These are phyloP conservation scores for Diaporthe sp. DNA, from an alignment of 2,329 filamentous ascomycete species.

Conservation along the genomic window DNA sequence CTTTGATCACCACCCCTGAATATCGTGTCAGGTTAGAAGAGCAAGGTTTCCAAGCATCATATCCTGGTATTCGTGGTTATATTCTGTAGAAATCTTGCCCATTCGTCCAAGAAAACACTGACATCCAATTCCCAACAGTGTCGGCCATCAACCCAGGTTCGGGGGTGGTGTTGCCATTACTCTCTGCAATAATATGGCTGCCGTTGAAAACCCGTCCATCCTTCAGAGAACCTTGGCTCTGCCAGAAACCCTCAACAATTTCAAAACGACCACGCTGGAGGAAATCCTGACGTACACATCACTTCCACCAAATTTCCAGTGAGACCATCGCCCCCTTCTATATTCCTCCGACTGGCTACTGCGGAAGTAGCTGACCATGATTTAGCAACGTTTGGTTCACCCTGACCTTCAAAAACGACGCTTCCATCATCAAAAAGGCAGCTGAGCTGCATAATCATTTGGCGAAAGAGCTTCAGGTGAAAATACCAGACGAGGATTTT, in stretches of 20 bases:
- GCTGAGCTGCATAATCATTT: neutral
- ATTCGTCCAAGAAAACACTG: neutral
- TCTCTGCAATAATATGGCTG: neutral
- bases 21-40: neutral
- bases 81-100: neutral
- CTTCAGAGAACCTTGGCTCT: neutral
- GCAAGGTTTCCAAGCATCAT: neutral
- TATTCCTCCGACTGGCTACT: neutral
- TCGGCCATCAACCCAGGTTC: neutral
- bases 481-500: neutral
- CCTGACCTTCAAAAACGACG: slow-evolving; percentile 12
- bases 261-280: neutral
- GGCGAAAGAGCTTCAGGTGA: neutral
- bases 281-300: neutral
- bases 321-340: neutral
- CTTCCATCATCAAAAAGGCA: neutral
- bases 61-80: neutral
- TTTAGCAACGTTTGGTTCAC: slow-evolving; percentile 21
- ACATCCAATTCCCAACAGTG: neutral
- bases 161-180: neutral
- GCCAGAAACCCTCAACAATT: slow-evolving; percentile 6
- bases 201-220: neutral
- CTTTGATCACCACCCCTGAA: neutral
- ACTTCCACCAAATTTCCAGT: neutral
- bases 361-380: neutral